Evolutionary conservation across 2,329 filamentous ascomycete species (phyloP), one percentile per base, ranked within the genome.

Genomic region (Ophioceras dolichostomum): DNA sequence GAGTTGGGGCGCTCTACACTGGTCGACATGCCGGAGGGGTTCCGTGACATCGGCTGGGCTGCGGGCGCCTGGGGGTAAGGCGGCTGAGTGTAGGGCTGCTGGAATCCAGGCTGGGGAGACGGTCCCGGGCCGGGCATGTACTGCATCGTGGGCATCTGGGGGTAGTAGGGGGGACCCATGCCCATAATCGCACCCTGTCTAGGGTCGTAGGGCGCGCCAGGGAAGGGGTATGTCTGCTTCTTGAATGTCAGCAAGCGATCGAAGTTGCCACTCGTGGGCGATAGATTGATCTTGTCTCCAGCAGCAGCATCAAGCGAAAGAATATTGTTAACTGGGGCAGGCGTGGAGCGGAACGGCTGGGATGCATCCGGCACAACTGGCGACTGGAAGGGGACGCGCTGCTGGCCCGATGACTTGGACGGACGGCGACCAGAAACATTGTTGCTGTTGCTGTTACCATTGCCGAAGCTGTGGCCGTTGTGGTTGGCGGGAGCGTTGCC

Each of bases 31-130:
- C 91, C 83, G 2, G 86, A 93, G 2, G 82, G 75, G 42, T 76
- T 87, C 48, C 88, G 80, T 2, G 88, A 91, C 81, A 94, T 88
- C 65, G 79, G 70, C 55, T 81, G 73, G 43, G 73, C 48, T 64
- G 67, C 44, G 61, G 61, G 39, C 27, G 52, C 52, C 1, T 30
- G 18, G 5, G n/a, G 8, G 31, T 51, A 51, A 21, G 51, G 49
- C n/a, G 43, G 48, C 34, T 56, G 57, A 51, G 60, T 45, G 50
- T 64, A 71, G 16, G 59, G 59, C 37, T 67, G 65, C 41, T 65
- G 64, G 44, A 61, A 75, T n/a, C 60, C 59, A 18, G 70, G 68
- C 9, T 65, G 65, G 45, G 67, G 65, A 45, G 59, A 57, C 41
- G 62, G 56, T 16, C 61, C 46, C 29, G 53, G 58, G 40, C 44